phyloP scores from a whole-genome alignment of 805 yeast genomes.

The Maudiozyma pseudohumilis region DNA sequence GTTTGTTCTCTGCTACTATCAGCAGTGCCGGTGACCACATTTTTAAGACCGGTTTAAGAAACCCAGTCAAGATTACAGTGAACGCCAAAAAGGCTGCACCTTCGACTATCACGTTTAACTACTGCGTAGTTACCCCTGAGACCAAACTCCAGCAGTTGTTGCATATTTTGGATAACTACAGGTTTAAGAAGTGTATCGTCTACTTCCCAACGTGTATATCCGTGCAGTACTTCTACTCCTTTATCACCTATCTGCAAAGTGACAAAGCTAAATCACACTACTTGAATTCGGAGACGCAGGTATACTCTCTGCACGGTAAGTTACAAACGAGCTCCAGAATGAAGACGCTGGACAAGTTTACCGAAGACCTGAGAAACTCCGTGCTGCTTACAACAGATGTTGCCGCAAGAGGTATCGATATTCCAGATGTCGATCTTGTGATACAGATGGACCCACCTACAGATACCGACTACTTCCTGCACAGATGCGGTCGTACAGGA shows the following conservation, averaged over 20 bases:
- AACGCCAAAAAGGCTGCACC: conserved; percentile 51
- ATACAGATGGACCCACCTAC: conserved; percentile 93
- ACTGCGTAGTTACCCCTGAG: conserved; percentile 49
- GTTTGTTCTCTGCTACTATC: conserved; percentile 88
- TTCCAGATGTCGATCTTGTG: conserved; percentile 89
- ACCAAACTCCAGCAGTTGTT: conserved; percentile 52
- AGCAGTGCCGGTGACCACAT: conserved; percentile 70
- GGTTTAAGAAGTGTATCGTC: conserved; percentile 73
- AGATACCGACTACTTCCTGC: conserved; percentile 84
- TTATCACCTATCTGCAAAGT: conserved; percentile 37
- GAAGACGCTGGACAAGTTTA: conserved; percentile 57
- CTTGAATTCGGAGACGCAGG: conserved; percentile 27
- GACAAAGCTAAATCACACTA: conserved; percentile 13
- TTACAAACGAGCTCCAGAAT: conserved; percentile 70
- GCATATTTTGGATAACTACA: conserved; percentile 40
- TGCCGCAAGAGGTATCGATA: conserved; percentile 96
- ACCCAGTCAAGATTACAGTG: conserved; percentile 83
- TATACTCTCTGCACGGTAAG: conserved; percentile 85
- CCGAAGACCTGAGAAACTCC: conserved; percentile 39
- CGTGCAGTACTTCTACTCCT: conserved; percentile 65
- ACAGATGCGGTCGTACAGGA: conserved; percentile 92
- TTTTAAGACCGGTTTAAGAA: conserved; percentile 82
- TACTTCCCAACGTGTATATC: conserved; percentile 86
- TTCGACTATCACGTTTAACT: conserved; percentile 49
- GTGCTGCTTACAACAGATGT: conserved; percentile 89